A percentile compares a stretch with the other conserved stretches of the same genome.
phyloP scores from a whole-genome alignment of 305 asterid species.

The Rubia balearica region DNA sequence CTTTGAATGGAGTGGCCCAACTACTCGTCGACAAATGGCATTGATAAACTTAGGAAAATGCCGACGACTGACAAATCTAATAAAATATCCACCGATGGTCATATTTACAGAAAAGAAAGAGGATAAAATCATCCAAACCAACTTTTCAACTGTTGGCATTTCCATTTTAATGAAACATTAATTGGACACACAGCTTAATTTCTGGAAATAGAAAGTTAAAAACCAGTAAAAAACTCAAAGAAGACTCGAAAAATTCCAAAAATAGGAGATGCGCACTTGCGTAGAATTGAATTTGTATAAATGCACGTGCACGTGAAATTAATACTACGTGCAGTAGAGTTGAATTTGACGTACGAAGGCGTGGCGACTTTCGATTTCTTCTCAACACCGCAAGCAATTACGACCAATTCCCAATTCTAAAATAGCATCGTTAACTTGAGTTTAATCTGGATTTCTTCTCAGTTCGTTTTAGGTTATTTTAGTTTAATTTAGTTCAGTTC shows the following conservation, averaged over 20 bases:
- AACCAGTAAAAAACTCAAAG: background rate
- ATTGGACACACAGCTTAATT: background rate
- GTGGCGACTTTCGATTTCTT: background rate
- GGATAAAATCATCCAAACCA: background rate
- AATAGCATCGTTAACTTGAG: too few relatives aligned
- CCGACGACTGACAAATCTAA: background rate
- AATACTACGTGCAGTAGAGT: background rate
- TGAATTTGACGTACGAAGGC: background rate
- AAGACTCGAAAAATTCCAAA: background rate
- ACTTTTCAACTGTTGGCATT: background rate
- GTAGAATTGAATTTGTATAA: background rate
- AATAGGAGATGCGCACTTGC: background rate
- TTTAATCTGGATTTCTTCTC: too few relatives aligned
- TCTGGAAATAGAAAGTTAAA: background rate
- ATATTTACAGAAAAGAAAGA: background rate
- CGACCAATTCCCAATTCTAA: background rate
- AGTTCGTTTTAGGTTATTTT: too few relatives aligned
- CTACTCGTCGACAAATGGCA: background rate
- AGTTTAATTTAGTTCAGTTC: too few relatives aligned
- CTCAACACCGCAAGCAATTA: slow-evolving; percentile 19
- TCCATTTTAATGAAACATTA: background rate
- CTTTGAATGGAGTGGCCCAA: background rate
- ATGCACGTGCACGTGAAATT: slow-evolving; percentile 1
- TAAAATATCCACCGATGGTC: background rate
- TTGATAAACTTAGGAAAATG: too few relatives aligned